These are phyloP conservation scores for Cercospora sesami DNA, from an alignment of 2,329 filamentous ascomycete species.

Conservation along the genomic window DNA sequence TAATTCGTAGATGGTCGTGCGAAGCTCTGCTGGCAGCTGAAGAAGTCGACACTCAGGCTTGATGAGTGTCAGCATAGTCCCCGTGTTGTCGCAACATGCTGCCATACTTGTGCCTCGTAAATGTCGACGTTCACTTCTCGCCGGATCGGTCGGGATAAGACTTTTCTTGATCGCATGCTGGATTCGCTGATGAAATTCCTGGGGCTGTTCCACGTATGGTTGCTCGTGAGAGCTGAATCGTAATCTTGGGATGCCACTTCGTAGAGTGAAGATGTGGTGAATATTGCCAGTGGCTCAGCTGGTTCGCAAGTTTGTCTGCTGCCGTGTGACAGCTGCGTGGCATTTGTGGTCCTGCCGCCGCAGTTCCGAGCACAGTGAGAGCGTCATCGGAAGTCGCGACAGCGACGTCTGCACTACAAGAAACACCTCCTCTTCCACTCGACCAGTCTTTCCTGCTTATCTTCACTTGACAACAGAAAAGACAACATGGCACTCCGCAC, in stretches of 20 bases:
- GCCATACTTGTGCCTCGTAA: background rate
- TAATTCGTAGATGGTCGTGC: background rate
- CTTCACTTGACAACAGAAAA: background rate
- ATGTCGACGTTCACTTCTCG: background rate
- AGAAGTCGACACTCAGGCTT: constrained; percentile 4
- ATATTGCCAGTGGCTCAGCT: background rate
- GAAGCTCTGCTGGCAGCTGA: constrained; percentile 1
- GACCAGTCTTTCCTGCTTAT: background rate
- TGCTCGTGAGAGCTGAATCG: no score
- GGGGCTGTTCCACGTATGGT: background rate
- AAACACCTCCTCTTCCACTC: background rate
- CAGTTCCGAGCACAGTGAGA: background rate
- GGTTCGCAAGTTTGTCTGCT: background rate
- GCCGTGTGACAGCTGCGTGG: background rate
- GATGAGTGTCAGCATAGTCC: background rate
- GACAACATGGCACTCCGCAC: constrained; percentile 50
- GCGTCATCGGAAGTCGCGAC: constrained; percentile 1
- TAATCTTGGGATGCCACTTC: no score
- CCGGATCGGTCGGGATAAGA: background rate
- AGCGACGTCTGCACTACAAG: constrained; percentile 1
- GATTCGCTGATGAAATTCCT: no score
- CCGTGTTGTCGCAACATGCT: background rate
- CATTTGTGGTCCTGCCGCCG: background rate
- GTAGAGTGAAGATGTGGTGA: background rate
- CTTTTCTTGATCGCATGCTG: background rate